These are phyloP conservation scores for Clavispora vitiphila DNA, from an alignment of 805 yeast genomes.

Conservation along the genomic window DNA sequence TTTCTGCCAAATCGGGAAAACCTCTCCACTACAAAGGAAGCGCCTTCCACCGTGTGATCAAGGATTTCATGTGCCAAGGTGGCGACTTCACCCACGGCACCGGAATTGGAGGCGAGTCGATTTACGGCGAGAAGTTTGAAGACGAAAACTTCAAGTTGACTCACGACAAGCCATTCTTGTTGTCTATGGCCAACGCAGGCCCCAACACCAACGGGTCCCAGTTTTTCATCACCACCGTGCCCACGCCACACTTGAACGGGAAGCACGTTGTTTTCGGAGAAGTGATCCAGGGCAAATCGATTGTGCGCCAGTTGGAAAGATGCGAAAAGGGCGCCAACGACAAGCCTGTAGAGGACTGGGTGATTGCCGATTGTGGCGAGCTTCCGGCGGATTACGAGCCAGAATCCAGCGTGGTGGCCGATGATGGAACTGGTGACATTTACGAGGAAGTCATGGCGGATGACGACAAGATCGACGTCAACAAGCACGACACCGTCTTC, in stretches of 20 bases:
- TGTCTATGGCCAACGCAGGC: conserved; percentile 97
- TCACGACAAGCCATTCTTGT: conserved; percentile 83
- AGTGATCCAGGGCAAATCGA: conserved; percentile 72
- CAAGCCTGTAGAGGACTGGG: conserved; percentile 65
- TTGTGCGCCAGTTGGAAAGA: conserved; percentile 75
- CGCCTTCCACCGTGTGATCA: conserved; percentile 89
- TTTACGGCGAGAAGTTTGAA: conserved; percentile 78
- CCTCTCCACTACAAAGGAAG: conserved; percentile 76
- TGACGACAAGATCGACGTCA: conserved; percentile 59
- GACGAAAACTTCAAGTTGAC: conserved; percentile 79
- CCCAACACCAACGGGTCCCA: conserved; percentile 98
- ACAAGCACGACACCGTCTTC: conserved; percentile 61
- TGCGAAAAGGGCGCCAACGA: conserved; percentile 61
- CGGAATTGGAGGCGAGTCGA: conserved; percentile 92
- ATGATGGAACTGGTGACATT: conserved; percentile 81
- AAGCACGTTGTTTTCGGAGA: conserved; percentile 94
- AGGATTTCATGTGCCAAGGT: conserved; percentile 89
- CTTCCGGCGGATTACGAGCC: conserved; percentile 57
- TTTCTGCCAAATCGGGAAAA: conserved; percentile 48
- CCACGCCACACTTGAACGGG: conserved; percentile 87
- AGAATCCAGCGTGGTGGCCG: conserved; percentile 41
- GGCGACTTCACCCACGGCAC: conserved; percentile 74
- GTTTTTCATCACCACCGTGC: conserved; percentile 90
- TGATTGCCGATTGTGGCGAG: conserved; percentile 75
- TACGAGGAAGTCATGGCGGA: conserved; percentile 75